Evolutionary conservation across 192 early-diverging fungal species (phyloP).

Genomic region (Rhizophlyctis rosea): DNA sequence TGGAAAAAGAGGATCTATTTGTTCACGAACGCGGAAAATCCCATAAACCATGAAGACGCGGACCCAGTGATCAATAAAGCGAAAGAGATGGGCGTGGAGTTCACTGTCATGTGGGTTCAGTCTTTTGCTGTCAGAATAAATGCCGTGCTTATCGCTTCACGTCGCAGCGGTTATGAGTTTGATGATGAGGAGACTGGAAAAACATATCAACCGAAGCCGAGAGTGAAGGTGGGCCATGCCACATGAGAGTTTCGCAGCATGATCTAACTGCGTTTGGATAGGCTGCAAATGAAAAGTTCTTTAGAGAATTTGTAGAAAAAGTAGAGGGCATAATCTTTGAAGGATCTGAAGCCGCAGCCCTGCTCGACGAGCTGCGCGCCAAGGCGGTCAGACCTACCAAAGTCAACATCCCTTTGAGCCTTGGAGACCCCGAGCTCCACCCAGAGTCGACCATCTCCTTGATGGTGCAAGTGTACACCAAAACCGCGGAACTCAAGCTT

Average conservation of each 20-base stretch:
- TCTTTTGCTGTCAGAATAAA: constrained; percentile 9
- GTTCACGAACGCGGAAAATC: constrained; percentile 56
- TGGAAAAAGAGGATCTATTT: constrained; percentile 66
- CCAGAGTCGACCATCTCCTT: constrained; percentile 43
- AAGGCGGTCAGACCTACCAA: constrained; percentile 57
- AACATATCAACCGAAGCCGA: constrained; percentile 16
- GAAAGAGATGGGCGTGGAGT: constrained; percentile 23
- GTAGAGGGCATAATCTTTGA: constrained; percentile 31
- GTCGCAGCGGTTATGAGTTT: constrained; percentile 31
- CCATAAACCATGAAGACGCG: constrained; percentile 46
- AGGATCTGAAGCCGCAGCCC: constrained; percentile 47
- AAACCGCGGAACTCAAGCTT: constrained; percentile 51
- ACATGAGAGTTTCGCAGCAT: constrained; percentile 5
- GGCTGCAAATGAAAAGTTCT: constrained; percentile 50
- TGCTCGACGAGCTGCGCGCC: constrained; percentile 42
- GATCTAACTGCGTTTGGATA: constrained; percentile 13
- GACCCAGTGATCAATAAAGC: constrained; percentile 32
- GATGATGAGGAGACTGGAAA: constrained; percentile 27
- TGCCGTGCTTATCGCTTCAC: not conserved
- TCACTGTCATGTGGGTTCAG: constrained; percentile 20
- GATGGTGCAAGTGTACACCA: constrained; percentile 54
- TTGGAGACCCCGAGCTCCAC: constrained; percentile 51
- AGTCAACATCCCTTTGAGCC: constrained; percentile 45
- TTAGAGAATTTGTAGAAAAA: constrained; percentile 37
- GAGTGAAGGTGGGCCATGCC: not conserved